Evolutionary conservation across 1,284 basidiomycete genomes (phyloP).

Genomic region (Moesziomyces globuligerus): DNA sequence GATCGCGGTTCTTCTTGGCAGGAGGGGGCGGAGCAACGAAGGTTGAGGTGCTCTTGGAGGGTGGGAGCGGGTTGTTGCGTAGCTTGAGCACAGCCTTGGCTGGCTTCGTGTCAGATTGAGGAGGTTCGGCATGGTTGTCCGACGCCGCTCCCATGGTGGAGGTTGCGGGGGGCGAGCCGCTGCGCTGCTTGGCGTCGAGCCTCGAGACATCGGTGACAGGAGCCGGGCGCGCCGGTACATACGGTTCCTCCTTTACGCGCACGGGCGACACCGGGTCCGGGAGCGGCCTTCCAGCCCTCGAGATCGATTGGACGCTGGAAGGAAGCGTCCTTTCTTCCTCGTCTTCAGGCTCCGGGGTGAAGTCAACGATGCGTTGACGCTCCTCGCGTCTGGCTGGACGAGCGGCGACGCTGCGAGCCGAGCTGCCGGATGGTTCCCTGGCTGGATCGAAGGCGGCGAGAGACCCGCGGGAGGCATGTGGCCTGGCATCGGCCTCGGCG

Average conservation of each 20-base stretch:
- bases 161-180: background rate
- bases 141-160: background rate
- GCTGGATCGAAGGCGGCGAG: conserved; percentile 29
- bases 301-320: background rate
- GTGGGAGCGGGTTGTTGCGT: conserved; percentile 51
- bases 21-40: conserved; percentile 50
- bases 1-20: conserved; percentile 42
- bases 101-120: conserved; percentile 7
- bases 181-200: background rate
- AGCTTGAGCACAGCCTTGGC: conserved; percentile 45
- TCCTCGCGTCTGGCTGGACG: conserved; percentile 14
- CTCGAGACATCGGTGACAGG: background rate
- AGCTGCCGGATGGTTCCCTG: conserved; percentile 15
- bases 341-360: conserved; percentile 26
- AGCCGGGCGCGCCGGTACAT: conserved; percentile 8
- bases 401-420: background rate
- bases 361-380: conserved; percentile 14
- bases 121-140: conserved; percentile 11
- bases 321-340: conserved; percentile 5
- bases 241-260: conserved; percentile 30
- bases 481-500: conserved; percentile 4
- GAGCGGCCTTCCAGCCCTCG: too few relatives aligned
- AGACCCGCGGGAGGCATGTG: conserved; percentile 10
- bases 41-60: conserved; percentile 35
- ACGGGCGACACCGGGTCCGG: conserved; percentile 5